Evolutionary conservation across 805 yeast genomes (phyloP).

Genomic region (Yamadazyma phyllophila): DNA sequence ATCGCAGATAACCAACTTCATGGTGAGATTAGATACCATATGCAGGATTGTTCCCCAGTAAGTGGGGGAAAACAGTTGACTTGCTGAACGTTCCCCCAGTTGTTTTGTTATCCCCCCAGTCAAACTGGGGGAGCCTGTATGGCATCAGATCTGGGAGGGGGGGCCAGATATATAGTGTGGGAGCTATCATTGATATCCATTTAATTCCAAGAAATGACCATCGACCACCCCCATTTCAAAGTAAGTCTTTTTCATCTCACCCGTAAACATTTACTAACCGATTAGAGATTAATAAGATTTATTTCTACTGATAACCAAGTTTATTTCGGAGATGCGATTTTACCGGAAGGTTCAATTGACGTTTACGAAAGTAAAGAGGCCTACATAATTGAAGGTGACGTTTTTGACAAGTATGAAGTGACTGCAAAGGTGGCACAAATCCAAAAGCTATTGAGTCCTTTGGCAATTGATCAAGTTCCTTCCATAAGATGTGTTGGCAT

Average conservation of each 20-base stretch:
- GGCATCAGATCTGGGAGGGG: background rate
- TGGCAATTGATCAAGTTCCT: conserved; percentile 14
- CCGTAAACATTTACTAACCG: background rate
- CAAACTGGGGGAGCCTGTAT: background rate
- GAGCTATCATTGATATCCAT: background rate
- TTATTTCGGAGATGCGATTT: conserved; percentile 50
- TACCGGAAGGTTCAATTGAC: conserved; percentile 31
- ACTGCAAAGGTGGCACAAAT: conserved; percentile 31
- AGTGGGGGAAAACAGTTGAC: background rate
- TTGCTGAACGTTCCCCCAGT: background rate
- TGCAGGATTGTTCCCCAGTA: background rate
- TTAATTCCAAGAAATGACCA: background rate
- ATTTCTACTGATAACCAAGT: conserved; percentile 41
- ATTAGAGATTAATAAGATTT: conserved; percentile 41
- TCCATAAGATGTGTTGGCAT: conserved; percentile 50
- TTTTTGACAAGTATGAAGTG: conserved; percentile 33
- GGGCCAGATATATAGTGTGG: background rate
- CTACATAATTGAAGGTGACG: conserved; percentile 44
- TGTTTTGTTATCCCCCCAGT: background rate
- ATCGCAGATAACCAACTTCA: background rate
- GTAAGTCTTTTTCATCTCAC: background rate
- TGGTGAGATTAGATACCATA: background rate
- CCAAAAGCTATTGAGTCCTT: conserved; percentile 14
- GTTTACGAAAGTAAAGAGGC: conserved; percentile 39
- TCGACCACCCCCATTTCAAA: background rate